phyloP scores from a whole-genome alignment of 1,284 basidiomycete genomes.

The Erythrobasidium hasegawianum region DNA sequence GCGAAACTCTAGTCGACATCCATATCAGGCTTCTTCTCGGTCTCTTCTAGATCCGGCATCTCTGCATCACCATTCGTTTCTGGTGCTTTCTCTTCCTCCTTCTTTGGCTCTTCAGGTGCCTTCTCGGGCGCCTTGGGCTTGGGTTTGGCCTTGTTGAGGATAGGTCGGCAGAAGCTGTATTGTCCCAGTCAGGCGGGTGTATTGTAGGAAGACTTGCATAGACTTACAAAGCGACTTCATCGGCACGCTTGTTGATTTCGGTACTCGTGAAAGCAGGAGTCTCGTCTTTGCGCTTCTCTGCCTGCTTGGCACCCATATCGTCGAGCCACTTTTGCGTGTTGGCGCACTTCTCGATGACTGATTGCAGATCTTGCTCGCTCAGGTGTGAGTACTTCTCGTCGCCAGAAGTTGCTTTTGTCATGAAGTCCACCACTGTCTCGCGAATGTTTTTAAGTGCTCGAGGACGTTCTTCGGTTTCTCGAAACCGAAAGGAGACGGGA shows the following conservation, averaged over 20 bases:
- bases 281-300: conserved; percentile 77
- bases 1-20: conserved; percentile 36
- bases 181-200: conserved; percentile 68
- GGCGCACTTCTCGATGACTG: conserved; percentile 55
- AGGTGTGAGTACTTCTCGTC: conserved; percentile 87
- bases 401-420: conserved; percentile 68
- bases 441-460: conserved; percentile 68
- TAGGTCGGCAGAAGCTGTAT: conserved; percentile 50
- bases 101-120: conserved; percentile 44
- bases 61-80: conserved; percentile 46
- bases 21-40: conserved; percentile 28
- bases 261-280: conserved; percentile 73
- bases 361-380: conserved; percentile 69
- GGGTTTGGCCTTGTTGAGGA: conserved; percentile 67
- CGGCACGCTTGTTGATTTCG: conserved; percentile 80
- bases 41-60: conserved; percentile 28
- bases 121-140: conserved; percentile 52
- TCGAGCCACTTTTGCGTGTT: conserved; percentile 89
- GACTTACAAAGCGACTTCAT: conserved; percentile 68
- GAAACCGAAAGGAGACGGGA: conserved; percentile 73
- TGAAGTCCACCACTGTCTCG: conserved; percentile 77
- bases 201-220: background rate
- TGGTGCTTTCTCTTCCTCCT: conserved; percentile 52
- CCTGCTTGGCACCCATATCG: conserved; percentile 77
- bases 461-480: conserved; percentile 73